Conservation (phyloP, 306 rosid genomes). For the Quercus robur region DNA sequence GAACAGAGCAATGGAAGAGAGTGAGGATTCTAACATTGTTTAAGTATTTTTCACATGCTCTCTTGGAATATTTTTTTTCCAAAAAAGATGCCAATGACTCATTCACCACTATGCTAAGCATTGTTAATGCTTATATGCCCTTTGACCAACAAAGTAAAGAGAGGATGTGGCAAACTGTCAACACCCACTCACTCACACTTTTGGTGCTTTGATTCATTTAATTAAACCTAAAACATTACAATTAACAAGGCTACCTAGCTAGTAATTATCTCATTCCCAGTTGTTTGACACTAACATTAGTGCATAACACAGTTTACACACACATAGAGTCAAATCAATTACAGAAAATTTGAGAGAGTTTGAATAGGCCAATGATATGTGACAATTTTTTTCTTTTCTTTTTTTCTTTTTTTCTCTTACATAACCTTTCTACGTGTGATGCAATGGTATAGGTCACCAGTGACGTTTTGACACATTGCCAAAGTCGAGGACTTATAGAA, state of each 20-base stretch:
- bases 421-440: background rate
- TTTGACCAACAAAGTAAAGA: conserved; percentile 8
- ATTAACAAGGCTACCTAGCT: background rate
- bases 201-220: background rate
- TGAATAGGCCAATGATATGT: background rate
- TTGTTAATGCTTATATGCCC: background rate
- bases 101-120: conserved; percentile 14
- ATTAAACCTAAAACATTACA: background rate
- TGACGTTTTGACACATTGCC: conserved; percentile 2
- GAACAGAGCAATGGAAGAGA: background rate
- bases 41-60: background rate
- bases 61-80: background rate
- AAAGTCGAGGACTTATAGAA: background rate
- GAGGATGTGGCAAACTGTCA: no score
- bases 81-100: conserved; percentile 7
- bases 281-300: background rate
- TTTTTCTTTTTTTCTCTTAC: background rate
- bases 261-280: background rate
- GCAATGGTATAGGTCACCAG: background rate
- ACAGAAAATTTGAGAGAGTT: background rate
- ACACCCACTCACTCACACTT: background rate
- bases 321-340: no score
- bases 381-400: background rate
- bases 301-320: background rate
- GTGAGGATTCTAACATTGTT: background rate